phyloP scores from a whole-genome alignment of 352 stramenopile species.

The Globisporangium iwayamae region DNA sequence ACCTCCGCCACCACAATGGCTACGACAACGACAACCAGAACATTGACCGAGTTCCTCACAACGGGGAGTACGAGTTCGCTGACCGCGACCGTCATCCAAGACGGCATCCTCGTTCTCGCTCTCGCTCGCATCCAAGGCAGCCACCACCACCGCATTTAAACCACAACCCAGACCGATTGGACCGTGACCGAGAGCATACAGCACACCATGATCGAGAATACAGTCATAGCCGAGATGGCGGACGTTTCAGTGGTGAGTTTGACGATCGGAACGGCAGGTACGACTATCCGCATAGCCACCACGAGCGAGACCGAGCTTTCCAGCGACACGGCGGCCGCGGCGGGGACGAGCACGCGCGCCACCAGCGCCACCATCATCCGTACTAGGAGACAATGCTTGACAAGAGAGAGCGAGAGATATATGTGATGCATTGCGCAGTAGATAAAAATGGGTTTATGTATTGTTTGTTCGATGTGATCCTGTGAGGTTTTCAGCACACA shows the following conservation, averaged over 20 bases:
- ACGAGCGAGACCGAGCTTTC: constrained; percentile 10
- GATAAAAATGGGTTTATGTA: constrained; percentile 9
- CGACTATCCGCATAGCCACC: not conserved
- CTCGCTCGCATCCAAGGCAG: constrained; percentile 1
- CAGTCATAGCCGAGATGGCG: not conserved
- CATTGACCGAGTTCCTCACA: not conserved
- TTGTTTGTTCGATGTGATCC: constrained; percentile 4
- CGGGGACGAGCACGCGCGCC: constrained; percentile 6
- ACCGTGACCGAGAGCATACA: not conserved
- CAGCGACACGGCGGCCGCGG: constrained; percentile 1
- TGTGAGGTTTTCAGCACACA: not conserved
- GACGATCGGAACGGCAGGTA: not conserved
- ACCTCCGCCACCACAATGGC: not conserved
- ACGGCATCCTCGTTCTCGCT: constrained; percentile 4
- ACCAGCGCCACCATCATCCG: constrained; percentile 6
- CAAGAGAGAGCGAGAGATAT: not conserved
- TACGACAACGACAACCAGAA: constrained; percentile 1
- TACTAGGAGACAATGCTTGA: not conserved
- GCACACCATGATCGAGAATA: not conserved
- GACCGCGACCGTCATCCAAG: not conserved
- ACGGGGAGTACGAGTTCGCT: not conserved
- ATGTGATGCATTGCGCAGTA: not conserved
- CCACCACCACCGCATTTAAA: not conserved
- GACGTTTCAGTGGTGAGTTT: constrained; percentile 4
- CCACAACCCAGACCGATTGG: not conserved